Evolutionary conservation across 2,329 filamentous ascomycete species (phyloP).

Genomic region (Xylariomycetidae sp.): DNA sequence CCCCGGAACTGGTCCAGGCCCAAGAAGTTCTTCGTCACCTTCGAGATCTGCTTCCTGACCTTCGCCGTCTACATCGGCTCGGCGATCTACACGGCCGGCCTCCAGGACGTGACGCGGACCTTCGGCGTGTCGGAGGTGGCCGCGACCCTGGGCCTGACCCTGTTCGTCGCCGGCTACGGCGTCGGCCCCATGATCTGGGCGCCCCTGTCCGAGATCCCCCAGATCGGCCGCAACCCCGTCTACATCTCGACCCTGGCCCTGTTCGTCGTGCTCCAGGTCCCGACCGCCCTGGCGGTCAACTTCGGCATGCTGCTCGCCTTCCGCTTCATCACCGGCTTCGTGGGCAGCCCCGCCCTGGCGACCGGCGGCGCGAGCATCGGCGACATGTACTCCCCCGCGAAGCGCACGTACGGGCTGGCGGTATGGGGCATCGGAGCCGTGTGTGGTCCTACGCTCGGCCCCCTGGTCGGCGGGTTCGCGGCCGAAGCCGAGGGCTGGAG

Average conservation of each 20-base stretch:
- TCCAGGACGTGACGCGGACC: slow-evolving; percentile 10
- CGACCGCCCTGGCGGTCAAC: slow-evolving; percentile 48
- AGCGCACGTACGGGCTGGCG: slow-evolving; percentile 38
- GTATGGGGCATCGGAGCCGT: slow-evolving; percentile 37
- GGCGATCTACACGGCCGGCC: slow-evolving; percentile 19
- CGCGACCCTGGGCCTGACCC: slow-evolving; percentile 19
- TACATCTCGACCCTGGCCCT: slow-evolving; percentile 55
- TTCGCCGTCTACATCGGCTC: slow-evolving; percentile 22
- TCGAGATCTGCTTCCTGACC: slow-evolving; percentile 21
- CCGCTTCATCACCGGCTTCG: slow-evolving; percentile 48
- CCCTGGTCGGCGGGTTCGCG: slow-evolving; percentile 41
- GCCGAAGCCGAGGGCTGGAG: slow-evolving; percentile 40
- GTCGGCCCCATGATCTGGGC: slow-evolving; percentile 49
- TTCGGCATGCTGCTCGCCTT: slow-evolving; percentile 49
- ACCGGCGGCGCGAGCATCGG: slow-evolving; percentile 22
- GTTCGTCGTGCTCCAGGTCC: slow-evolving; percentile 52
- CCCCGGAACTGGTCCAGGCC: slow-evolving; percentile 32
- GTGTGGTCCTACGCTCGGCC: slow-evolving; percentile 43
- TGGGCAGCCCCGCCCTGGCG: slow-evolving; percentile 24
- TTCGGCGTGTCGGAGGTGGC: slow-evolving; percentile 15
- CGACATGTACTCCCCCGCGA: slow-evolving; percentile 29
- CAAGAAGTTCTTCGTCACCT: slow-evolving; percentile 32
- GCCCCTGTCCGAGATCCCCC: slow-evolving; percentile 54
- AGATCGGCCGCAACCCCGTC: slow-evolving; percentile 52
- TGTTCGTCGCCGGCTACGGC: slow-evolving; percentile 21